Base-by-base conservation (phyloP, 2,329 filamentous ascomycete species). In the Fusarium luffae region DNA sequence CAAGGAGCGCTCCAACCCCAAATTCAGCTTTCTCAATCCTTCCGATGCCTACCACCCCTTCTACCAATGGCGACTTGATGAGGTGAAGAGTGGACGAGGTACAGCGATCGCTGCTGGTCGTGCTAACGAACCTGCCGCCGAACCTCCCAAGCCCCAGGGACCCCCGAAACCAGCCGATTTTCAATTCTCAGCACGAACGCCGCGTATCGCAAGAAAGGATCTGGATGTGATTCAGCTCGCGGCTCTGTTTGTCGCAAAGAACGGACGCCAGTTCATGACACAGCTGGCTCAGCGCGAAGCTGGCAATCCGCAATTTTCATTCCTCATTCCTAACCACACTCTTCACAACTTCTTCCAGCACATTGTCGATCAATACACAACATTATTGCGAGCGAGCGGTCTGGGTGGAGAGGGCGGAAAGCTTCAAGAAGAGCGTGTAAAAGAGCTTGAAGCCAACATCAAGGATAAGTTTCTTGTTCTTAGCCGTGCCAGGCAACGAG, bases 341-440 rank as follows among this genome's bases (percentile, higher is more conserved):
- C 90, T 98, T 68, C 94, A 98, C 83, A 94, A 95, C 79, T 98
- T 96, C 83, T 98, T 98, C 81, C 93, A 93, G 73, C 89, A 94
- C 69, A 86, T 97, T 63, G 90, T 98, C 64, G 95, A 98, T 73
- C 96, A 99, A 78, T 98, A 98, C 80, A 92, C 92, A n/a, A 86
- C 91, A 54, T 82, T 98, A 30, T 78, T 97, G 59, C 88, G 89
- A 58, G 86, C 89, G 10, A 86, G 89, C 59, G 91, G 90, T 1
- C 85, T 90, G 10, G 88, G 92, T 71, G 90, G 90, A 42, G 84
- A 86, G 66, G 85, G 85, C 13, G 89, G 90, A 27, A 90, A 91
- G 72, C 85, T 92, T 4, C 89, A 94, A 75, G 86, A 93, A 73
- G 88, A 91, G 70, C 89, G 92, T 51, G 86, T 94, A 40, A 87